Evolutionary conservation across 768 basidiomycete species (phyloP).

Genomic region (Pleurotus salmoneostramineus): DNA sequence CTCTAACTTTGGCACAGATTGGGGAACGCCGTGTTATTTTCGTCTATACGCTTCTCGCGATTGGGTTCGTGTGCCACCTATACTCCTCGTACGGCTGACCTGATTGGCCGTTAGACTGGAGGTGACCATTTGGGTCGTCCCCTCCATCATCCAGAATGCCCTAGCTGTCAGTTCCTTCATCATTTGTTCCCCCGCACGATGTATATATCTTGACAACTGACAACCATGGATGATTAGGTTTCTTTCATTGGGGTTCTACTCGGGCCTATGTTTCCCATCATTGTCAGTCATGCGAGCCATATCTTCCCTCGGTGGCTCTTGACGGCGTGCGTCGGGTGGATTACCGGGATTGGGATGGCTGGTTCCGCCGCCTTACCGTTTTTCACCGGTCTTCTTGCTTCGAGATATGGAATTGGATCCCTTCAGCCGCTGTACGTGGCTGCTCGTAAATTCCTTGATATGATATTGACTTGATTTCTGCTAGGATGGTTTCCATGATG

Average conservation of each 20-base stretch:
- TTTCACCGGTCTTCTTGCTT: conserved; percentile 39
- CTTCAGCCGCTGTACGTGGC: conserved; percentile 46
- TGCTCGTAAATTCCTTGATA: neutral
- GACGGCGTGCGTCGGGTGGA: conserved; percentile 43
- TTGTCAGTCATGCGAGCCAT: conserved; percentile 28
- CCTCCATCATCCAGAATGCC: conserved; percentile 45
- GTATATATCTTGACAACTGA: neutral
- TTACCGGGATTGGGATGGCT: conserved; percentile 46
- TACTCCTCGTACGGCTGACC: neutral
- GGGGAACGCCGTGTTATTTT: conserved; percentile 29
- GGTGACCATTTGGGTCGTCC: conserved; percentile 49
- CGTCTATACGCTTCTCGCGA: conserved; percentile 25
- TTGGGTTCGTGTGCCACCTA: conserved; percentile 22
- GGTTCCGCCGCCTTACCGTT: conserved; percentile 44
- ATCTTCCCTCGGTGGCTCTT: conserved; percentile 29
- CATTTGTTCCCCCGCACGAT: neutral
- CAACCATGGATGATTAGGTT: conserved; percentile 19
- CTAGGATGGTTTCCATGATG: conserved; percentile 20
- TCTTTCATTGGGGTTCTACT: conserved; percentile 46
- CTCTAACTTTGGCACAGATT: conserved; percentile 15
- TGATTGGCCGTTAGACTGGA: conserved; percentile 24
- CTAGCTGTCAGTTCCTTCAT: conserved; percentile 29
- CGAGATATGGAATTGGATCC: conserved; percentile 36
- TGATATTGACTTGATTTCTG: neutral
- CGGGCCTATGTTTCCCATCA: conserved; percentile 52